These are phyloP conservation scores for Ophiognomonia clavigignenti-juglandacearum DNA, from an alignment of 2,329 filamentous ascomycete genomes.

Conservation along the genomic window DNA sequence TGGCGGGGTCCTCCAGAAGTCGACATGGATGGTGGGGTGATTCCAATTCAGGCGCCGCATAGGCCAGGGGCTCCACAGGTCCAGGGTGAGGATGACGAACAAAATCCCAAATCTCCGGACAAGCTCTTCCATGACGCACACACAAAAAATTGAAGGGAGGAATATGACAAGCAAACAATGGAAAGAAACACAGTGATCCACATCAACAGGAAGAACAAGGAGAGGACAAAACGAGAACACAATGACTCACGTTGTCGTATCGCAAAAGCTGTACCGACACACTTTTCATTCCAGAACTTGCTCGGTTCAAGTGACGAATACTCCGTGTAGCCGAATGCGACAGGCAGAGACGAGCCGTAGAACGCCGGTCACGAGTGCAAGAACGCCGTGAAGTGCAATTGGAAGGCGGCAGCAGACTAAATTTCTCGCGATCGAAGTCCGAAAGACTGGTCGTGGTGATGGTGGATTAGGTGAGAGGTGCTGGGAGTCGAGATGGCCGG, in stretches of 20 bases:
- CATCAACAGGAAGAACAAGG: not conserved
- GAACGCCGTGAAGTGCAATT: conserved; percentile 1
- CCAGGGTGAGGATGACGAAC: conserved; percentile 7
- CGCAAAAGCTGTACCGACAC: conserved; percentile 1
- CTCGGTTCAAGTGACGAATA: not conserved
- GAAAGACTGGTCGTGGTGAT: not conserved
- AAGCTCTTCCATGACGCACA: conserved; percentile 14
- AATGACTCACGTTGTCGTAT: conserved; percentile 10
- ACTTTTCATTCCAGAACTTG: conserved; percentile 1
- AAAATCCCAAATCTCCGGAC: conserved; percentile 10
- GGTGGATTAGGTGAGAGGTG: not conserved
- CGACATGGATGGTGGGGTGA: conserved; percentile 5
- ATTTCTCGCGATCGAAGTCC: no score
- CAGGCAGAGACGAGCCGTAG: conserved; percentile 3
- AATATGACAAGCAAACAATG: not conserved
- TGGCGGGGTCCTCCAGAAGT: not conserved
- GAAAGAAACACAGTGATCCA: not conserved
- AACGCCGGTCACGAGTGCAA: conserved; percentile 2
- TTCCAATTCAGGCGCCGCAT: conserved; percentile 7
- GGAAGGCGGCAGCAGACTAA: not conserved
- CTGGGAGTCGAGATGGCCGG: not conserved
- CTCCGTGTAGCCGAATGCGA: conserved; percentile 3
- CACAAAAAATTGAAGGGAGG: conserved; percentile 1
- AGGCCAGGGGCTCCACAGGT: conserved; percentile 9
- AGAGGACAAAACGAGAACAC: not conserved